A percentile compares a stretch with the other conserved stretches of the same genome.
phyloP scores from a whole-genome alignment of 768 basidiomycete species.

The Calocera cornea region DNA sequence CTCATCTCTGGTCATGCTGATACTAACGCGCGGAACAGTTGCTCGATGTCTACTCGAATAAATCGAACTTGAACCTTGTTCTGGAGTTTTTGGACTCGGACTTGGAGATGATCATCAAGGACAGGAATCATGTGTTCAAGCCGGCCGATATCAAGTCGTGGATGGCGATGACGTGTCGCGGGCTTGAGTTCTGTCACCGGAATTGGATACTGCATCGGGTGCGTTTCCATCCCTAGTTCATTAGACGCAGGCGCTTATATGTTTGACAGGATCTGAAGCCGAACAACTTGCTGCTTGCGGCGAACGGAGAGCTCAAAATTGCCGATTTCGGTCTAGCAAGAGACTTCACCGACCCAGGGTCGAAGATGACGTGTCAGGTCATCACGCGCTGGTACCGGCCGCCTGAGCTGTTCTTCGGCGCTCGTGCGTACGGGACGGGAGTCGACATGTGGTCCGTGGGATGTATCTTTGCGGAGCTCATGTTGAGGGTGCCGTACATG shows the following conservation, averaged over 20 bases:
- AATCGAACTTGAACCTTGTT: constrained; percentile 92
- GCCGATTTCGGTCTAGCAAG: constrained; percentile 98
- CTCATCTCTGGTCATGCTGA: not conserved
- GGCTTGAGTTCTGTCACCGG: constrained; percentile 95
- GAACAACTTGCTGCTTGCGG: constrained; percentile 89
- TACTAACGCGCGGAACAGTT: constrained; percentile 38
- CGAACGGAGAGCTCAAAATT: constrained; percentile 84
- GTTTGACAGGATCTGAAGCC: constrained; percentile 83
- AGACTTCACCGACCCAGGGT: constrained; percentile 88
- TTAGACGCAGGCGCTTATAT: not conserved
- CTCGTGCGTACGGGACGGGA: constrained; percentile 77
- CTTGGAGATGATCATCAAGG: constrained; percentile 92
- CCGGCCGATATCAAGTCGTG: constrained; percentile 96
- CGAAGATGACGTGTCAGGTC: constrained; percentile 96
- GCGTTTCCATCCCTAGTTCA: constrained; percentile 17
- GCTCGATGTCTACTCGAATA: constrained; percentile 90
- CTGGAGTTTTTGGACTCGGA: constrained; percentile 94
- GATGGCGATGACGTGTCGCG: constrained; percentile 97
- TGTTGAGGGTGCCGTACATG: constrained; percentile 89
- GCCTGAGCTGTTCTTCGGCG: constrained; percentile 85
- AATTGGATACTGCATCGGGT: constrained; percentile 91
- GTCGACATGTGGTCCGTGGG: constrained; percentile 98
- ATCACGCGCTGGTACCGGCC: constrained; percentile 99
- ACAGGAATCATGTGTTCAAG: constrained; percentile 79
- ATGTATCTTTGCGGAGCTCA: constrained; percentile 94